These are phyloP conservation scores for barley (Hordeum vulgare) DNA, from an alignment of 176 grass and related monocot genomes.

Conservation along the genomic window DNA sequence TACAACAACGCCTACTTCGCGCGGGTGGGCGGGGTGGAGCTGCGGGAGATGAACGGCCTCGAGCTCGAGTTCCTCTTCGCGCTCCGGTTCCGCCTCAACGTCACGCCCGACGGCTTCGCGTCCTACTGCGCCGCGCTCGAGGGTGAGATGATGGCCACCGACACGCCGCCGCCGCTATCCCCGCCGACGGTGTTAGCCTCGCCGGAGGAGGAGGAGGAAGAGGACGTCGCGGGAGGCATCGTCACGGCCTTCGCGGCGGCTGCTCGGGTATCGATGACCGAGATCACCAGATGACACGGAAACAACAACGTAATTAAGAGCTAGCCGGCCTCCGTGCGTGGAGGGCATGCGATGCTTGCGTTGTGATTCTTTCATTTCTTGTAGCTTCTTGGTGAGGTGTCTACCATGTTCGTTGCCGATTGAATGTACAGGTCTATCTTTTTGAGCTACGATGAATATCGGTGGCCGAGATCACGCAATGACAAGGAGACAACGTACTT, in stretches of 20 bases:
- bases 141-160: conserved; percentile 6
- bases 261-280: background rate
- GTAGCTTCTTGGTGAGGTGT: background rate
- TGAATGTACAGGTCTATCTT: too few species aligned
- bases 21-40: conserved; percentile 48
- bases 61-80: conserved; percentile 68
- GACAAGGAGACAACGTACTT: too few species aligned
- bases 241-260: background rate
- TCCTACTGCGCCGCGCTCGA: conserved; percentile 55
- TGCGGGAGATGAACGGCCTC: conserved; percentile 65
- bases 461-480: too few species aligned
- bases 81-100: conserved; percentile 59
- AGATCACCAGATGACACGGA: background rate
- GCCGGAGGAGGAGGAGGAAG: background rate
- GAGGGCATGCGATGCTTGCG: background rate
- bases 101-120: conserved; percentile 48
- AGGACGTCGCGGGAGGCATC: background rate
- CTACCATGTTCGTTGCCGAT: too few species aligned
- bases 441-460: too few species aligned
- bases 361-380: background rate
- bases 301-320: too few species aligned
- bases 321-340: background rate
- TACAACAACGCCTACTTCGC: conserved; percentile 75
- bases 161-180: background rate
- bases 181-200: background rate